Evolutionary conservation across 148 eudicot genomes (phyloP), one percentile per base, ranked within the genome.

Genomic region (Diospyros kaki): DNA sequence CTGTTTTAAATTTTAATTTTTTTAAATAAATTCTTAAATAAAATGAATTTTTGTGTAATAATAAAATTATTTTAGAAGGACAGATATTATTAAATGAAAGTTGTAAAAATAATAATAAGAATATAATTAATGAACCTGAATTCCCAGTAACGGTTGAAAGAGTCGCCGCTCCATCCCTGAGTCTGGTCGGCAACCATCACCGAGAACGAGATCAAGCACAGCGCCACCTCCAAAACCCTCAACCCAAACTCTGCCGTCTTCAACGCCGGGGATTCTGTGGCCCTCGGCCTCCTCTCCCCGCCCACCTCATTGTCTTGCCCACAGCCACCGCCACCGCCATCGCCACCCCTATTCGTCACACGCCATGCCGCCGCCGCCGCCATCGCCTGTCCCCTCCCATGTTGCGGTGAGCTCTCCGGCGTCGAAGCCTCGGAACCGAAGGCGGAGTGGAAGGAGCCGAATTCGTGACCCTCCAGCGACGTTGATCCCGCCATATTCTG

Each of bases 141-240:
- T 68, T 94, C 98, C 78, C 65, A 86, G 46, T 94, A 90, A 4
- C 97, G 96, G 78, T 90, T 89, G 67, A 87, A 94, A 5, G 98
- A 94, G 78, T 94, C 98, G n/a, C 96, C 97, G 67, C 85, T 86
- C 98, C 98, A 94, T 5, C 98, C 98, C 75, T 83, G 83, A 69
- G 92, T 90, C 50, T 78, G 83, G 80, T 92, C 87, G 40, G 90
- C 71, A 2, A 91, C 95, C 98, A 94, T 92, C 51, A 94, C 87
- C 1, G 91, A 83, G 15, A 94, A 89, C 7, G 92, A 85, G 41
- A 90, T 72, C 79, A 94, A 79, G 14, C 93, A 89, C 48, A 87
- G 54, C 41, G 87, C 81, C 68, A 87, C 76, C 68, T 89, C 94
- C 42, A 71, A 85, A 73, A 88, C 87, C 82, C 98, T 85, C 69